A percentile compares a stretch with the other conserved stretches of the same genome.
These are phyloP conservation scores for Cystobasidium slooffiae DNA, from an alignment of 1,284 basidiomycete genomes.

Conservation along the genomic window DNA sequence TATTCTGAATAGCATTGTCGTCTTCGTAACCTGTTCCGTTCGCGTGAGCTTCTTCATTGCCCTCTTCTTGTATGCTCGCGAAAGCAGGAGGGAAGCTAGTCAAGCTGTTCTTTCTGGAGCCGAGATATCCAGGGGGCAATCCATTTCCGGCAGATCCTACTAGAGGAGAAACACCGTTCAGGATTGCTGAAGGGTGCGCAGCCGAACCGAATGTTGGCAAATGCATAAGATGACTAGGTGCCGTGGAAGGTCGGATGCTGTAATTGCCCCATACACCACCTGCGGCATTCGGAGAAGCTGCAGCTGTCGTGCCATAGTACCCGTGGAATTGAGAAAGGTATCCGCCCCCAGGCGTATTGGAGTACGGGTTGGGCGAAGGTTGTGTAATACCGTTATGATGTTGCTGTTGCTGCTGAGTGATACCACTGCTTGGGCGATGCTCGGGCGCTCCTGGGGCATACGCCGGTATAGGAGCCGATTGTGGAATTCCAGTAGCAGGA, in stretches of 20 bases:
- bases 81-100: constrained; percentile 58
- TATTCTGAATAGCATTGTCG: background rate
- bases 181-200: constrained; percentile 16
- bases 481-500: background rate
- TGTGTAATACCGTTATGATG: background rate
- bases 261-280: background rate
- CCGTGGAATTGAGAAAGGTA: constrained; percentile 10
- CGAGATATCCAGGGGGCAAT: constrained; percentile 21
- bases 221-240: constrained; percentile 31
- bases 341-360: background rate
- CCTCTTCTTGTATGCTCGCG: constrained; percentile 34
- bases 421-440: background rate
- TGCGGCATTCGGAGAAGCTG: background rate
- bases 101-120: constrained; percentile 54
- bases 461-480: background rate
- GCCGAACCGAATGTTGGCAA: constrained; percentile 1
- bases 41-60: constrained; percentile 11
- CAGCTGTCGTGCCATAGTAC: background rate
- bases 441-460: constrained; percentile 18
- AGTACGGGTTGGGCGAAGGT: background rate
- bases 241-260: constrained; percentile 22
- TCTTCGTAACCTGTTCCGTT: background rate
- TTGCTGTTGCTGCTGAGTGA: background rate
- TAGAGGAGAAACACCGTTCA: background rate
- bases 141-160: background rate